Conservation (phyloP, 2,329 filamentous ascomycete genomes). For the Didymella arachidicola region DNA sequence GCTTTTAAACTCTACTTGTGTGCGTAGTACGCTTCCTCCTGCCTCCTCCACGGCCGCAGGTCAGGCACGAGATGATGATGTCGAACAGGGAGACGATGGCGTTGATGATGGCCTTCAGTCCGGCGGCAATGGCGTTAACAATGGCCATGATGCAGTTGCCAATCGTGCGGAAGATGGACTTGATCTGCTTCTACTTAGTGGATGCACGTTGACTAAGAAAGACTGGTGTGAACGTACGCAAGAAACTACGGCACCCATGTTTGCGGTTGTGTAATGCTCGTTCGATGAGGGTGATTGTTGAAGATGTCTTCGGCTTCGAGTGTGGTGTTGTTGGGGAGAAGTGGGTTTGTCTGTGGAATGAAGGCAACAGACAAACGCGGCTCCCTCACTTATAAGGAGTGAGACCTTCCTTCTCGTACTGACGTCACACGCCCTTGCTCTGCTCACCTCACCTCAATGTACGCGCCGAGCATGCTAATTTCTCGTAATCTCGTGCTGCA, state of each 20-base stretch:
- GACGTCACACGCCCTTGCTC: constrained; percentile 22
- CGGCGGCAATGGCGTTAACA: constrained; percentile 56
- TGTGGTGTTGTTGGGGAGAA: constrained; percentile 11
- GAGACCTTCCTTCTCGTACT: constrained; percentile 7
- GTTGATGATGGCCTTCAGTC: constrained; percentile 58
- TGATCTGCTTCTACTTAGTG: constrained; percentile 48
- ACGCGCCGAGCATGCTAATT: constrained; percentile 20
- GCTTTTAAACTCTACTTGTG: constrained; percentile 50
- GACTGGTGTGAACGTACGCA: constrained; percentile 68
- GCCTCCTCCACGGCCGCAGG: constrained; percentile 56
- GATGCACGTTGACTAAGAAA: neutral
- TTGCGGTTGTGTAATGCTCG: constrained; percentile 43
- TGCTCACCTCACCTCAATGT: constrained; percentile 14
- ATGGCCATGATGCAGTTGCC: constrained; percentile 57
- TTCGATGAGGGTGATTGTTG: constrained; percentile 1
- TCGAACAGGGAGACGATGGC: constrained; percentile 59
- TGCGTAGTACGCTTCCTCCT: constrained; percentile 44
- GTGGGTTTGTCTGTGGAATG: constrained; percentile 15
- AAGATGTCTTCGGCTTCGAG: constrained; percentile 1
- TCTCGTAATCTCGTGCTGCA: constrained; percentile 12
- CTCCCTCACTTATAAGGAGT: constrained; percentile 23
- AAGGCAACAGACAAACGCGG: constrained; percentile 16
- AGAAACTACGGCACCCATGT: constrained; percentile 84
- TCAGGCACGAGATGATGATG: constrained; percentile 60
- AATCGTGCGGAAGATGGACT: constrained; percentile 57